Base-by-base conservation (phyloP, 345 rosid genomes). In the Eucalyptus fibrosa region DNA sequence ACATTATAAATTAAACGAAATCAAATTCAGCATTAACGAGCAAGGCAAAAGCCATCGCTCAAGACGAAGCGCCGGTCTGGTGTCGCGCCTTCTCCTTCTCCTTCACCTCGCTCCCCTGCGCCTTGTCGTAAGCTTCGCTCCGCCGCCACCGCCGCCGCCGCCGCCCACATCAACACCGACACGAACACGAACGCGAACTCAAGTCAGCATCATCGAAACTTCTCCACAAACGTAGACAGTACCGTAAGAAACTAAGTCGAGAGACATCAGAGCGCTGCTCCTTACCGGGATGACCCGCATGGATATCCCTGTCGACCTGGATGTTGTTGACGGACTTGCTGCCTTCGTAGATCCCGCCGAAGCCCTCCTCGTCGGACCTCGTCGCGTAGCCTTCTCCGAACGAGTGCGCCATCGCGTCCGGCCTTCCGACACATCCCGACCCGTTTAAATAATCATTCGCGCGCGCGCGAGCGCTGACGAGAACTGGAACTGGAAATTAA, bases 361-460 rank as follows among this genome's bases (percentile, higher is more conserved):
- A 96, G 16, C 98, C 99, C 93, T 97, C 99, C 88, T 97, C 98
- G 51, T 97, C 97, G 28, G 93, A 89, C 93, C 98, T 95, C 24
- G 97, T 94, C 1, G 97, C 91, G 91, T 97, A 97, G 81, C 94
- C 98, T 86, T 96, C 98, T 45, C 98, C 99, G 89, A 77, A 96
- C 32, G 98, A 95, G 89, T 94, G 95, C 32, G 95, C 93, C 96
- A 96, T 96, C 88, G 89, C 92, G 89, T 96, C 95, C 92, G 77
- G 40, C 77, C 77, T 65, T n/a, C 77, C 32, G 32, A 65, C 77
- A 16, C 77, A 65, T n/a, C 6, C 77, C 37, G 32, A 65, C 77
- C 77, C 77, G 77, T 65, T 65, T 60, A 12, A 60, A 26, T 21
- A 56, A 56, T 10, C 28, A 60, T 60, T 60, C 32, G 16, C 69